Evolutionary conservation across 495 filamentous ascomycete species (phyloP), one percentile per base, ranked within the genome.

Genomic region (Penicillium bovifimosum): DNA sequence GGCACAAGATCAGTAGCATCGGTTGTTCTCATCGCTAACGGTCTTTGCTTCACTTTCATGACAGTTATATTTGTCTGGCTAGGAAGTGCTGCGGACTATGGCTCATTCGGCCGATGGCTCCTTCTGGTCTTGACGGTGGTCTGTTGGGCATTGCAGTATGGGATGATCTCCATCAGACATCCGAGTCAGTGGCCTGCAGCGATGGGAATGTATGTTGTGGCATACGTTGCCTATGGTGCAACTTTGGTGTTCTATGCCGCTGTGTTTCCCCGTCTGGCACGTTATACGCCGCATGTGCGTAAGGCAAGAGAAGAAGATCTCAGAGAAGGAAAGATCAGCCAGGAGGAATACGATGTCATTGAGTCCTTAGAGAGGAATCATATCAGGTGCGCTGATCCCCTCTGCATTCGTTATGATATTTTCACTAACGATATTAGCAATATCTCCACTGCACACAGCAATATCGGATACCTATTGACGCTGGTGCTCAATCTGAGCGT

Each of bases 11-110:
- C 70, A 3, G 67, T 76, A 47, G 67, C 74, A 16, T 76, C 71
- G 1, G 71, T 79, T 14, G 64, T 77, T 9, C 54, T 79, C 1
- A 74, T 79, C 33, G 74, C 75, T 17, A 77, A 77, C 43, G 75
- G 76, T 9, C 67, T 79, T 47, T 76, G 74, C 42, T 79, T 79
- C 53, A 63, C 73, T 6, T 68, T 77, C 41, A 77, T 77, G 73
- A 75, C 75, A 1, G 61, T 77, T 5, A 71, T 76, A 5, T 79
- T 79, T 47, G 60, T 79, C 8, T 72, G 70, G 60, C 61, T 79
- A 0, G 76, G 76, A 0, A 74, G 69, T 50, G 73, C 75, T 18
- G 76, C 76, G 13, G 76, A 79, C 47, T 76, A 78, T 48, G 75
- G 75, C 39, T 72, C 65, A 2, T 79, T 79, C 46, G 73, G 76